These are phyloP conservation scores for Thraustochytrium striatum DNA, from an alignment of 352 stramenopile genomes.

Conservation along the genomic window DNA sequence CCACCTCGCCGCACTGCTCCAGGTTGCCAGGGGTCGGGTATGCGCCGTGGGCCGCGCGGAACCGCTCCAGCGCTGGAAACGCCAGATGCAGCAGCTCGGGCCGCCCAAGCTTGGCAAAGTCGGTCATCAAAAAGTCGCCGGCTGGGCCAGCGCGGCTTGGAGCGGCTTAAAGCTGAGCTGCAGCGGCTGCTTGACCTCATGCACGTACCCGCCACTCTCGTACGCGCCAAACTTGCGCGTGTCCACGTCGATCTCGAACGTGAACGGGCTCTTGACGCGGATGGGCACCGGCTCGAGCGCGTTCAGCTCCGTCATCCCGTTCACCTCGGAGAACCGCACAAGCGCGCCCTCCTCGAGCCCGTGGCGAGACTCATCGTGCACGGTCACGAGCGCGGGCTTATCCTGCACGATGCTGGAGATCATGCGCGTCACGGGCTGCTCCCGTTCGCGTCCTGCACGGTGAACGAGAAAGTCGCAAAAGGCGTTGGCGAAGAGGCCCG, in stretches of 20 bases:
- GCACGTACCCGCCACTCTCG: slow-evolving; percentile 75
- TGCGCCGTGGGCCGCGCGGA: slow-evolving; percentile 65
- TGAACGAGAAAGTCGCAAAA: slow-evolving; percentile 57
- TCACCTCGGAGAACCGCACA: slow-evolving; percentile 90
- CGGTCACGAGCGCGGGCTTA: slow-evolving; percentile 79
- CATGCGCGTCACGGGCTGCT: background rate
- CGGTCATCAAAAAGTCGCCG: slow-evolving; percentile 92
- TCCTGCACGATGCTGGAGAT: slow-evolving; percentile 48
- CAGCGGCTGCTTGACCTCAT: slow-evolving; percentile 90
- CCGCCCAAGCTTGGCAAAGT: slow-evolving; percentile 95
- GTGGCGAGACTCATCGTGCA: slow-evolving; percentile 93
- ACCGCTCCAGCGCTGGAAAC: slow-evolving; percentile 78
- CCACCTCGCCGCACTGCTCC: slow-evolving; percentile 75
- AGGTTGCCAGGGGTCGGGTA: slow-evolving; percentile 80
- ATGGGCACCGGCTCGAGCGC: slow-evolving; percentile 60
- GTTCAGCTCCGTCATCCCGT: slow-evolving; percentile 78
- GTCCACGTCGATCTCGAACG: slow-evolving; percentile 87
- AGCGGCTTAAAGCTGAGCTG: slow-evolving; percentile 87
- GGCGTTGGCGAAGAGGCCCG: slow-evolving; percentile 38
- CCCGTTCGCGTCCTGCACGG: slow-evolving; percentile 30
- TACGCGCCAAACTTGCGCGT: slow-evolving; percentile 67
- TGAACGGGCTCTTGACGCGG: slow-evolving; percentile 81
- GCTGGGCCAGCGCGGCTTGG: slow-evolving; percentile 69
- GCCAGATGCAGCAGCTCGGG: slow-evolving; percentile 79
- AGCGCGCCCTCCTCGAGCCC: slow-evolving; percentile 91